Percentiles rank a stretch among this genome's conserved stretches.
These are phyloP conservation scores for Kokia cookei DNA, from an alignment of 441 rosid genomes.

Conservation along the genomic window DNA sequence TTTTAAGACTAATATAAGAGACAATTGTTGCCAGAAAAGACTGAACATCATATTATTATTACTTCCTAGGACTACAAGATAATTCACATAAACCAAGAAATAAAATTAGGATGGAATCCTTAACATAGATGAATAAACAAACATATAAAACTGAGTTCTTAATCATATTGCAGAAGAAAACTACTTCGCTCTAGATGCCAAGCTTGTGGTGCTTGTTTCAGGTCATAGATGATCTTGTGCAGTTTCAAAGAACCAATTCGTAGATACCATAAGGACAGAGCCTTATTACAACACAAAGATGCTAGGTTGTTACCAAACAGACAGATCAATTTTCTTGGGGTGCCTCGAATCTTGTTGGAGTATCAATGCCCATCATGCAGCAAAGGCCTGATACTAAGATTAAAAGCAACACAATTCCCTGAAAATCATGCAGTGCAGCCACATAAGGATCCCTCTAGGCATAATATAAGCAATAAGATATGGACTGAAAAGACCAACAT, in stretches of 20 bases:
- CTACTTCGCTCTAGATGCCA: not conserved
- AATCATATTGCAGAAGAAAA: not conserved
- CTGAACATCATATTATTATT: not conserved
- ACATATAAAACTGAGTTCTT: not conserved
- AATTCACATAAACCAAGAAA: not conserved
- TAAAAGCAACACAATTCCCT: conserved; percentile 84
- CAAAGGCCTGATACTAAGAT: conserved; percentile 89
- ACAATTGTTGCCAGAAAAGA: not conserved
- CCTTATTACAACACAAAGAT: conserved; percentile 16
- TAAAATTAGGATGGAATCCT: not conserved
- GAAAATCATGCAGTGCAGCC: conserved; percentile 23
- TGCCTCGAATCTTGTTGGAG: conserved; percentile 84
- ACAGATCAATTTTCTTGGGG: conserved; percentile 69
- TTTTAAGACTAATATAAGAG: not conserved
- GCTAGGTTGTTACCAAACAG: conserved; percentile 11
- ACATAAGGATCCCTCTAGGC: conserved; percentile 17
- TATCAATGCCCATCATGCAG: conserved; percentile 96
- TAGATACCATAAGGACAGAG: conserved; percentile 9
- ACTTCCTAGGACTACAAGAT: not conserved
- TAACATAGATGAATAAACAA: not conserved
- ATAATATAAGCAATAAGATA: not conserved
- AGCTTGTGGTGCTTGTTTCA: not conserved
- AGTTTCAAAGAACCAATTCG: not conserved
- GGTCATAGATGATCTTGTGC: not conserved
- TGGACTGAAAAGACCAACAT: not conserved